Evolutionary conservation across 2,329 filamentous ascomycete species (phyloP), one percentile per base, ranked within the genome.

Genomic region (Aspergillus terreus): DNA sequence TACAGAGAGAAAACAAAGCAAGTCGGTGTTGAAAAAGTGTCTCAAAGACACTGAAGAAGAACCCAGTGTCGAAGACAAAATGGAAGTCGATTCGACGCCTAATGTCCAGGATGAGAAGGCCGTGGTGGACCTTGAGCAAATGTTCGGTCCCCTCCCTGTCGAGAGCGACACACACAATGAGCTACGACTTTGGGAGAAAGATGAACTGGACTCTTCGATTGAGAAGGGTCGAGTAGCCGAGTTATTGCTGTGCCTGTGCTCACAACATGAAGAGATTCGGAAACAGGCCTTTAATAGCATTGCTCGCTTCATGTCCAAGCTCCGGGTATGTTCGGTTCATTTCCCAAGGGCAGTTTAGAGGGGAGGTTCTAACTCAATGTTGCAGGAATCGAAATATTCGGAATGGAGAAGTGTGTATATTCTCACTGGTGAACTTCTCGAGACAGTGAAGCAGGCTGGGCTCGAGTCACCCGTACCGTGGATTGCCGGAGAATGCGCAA

Each of bases 351-450:
- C 38, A 35, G 42, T 23, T 49, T 54, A 44, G 57, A 46, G 23
- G 55, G 46, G 61, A 4, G 17, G 55, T 52, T 54, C 35, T 38
- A 38, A 38, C 4, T n/a, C 6, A 6, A 6, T n/a, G 14, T 11
- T 47, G 7, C 42, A 85, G 66, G 82, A 83, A 47, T 92, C 88
- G 0, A 79, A 82, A 1, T 85, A 91, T 61, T 80, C 85, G 43
- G 90, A 95, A 63, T 87, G 85, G 63, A 84, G 89, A 35, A 86
- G 92, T 54, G 74, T 92, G 4, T 92, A 88, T 76, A 78, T 96
- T 9, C 79, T 96, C 4, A 78, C 94, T 2, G 88, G 84, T 51
- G 92, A 96, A 69, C 69, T 95, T 6, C 78, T 85, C 12, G 91
- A 96, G 68, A 94, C 92, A 0, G 81, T 82, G 11, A 79, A 78